A percentile compares a stretch with the other conserved stretches of the same genome.
Conservation (phyloP, 139 green algal genomes). For the Ostreobium quekettii region DNA sequence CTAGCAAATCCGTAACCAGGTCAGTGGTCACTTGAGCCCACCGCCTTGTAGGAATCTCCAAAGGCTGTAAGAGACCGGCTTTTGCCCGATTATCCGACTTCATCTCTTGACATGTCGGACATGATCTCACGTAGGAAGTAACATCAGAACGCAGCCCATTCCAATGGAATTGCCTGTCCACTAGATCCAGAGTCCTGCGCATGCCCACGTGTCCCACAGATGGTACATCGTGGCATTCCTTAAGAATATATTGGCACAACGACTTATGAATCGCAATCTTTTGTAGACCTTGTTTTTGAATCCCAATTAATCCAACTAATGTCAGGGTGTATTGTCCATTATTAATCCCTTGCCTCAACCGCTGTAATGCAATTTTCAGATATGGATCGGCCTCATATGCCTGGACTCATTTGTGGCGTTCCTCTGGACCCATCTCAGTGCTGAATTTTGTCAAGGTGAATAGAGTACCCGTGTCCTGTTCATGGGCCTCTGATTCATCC, state of each 20-base stretch:
- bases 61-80: constrained; percentile 33
- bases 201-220: neutral
- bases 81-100: constrained; percentile 11
- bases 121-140: neutral
- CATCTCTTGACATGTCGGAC: constrained; percentile 15
- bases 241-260: neutral
- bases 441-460: constrained; percentile 7
- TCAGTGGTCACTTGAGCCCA: constrained; percentile 46
- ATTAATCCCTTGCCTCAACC: neutral
- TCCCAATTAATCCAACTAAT: neutral
- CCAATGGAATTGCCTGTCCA: neutral
- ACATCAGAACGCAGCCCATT: neutral
- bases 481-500: neutral
- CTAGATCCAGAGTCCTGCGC: neutral
- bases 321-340: neutral
- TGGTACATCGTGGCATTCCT: neutral
- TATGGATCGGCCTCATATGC: neutral
- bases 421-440: neutral
- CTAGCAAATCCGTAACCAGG: constrained; percentile 45
- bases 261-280: neutral
- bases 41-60: constrained; percentile 26
- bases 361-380: neutral
- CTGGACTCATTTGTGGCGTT: constrained; percentile 3
- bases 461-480: neutral
- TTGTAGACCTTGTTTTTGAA: neutral